Evolutionary conservation across 2,329 filamentous ascomycete genomes (phyloP).

Genomic region (Colletotrichum sp.): DNA sequence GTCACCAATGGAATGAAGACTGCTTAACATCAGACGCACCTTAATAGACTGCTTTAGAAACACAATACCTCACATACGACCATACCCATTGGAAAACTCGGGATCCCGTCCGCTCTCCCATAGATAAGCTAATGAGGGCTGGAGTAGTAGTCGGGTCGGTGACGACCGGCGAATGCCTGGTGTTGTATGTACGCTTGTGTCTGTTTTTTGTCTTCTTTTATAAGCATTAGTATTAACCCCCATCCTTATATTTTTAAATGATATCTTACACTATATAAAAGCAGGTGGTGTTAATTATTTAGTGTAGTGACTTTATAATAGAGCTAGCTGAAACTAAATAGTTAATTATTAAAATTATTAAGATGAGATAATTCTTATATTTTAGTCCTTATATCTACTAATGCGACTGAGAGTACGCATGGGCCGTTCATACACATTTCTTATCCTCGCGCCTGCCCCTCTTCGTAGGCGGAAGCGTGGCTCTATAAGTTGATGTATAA

Average conservation of each 20-base stretch:
- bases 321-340: not conserved
- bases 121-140: not conserved
- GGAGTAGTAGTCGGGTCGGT: not conserved
- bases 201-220: not conserved
- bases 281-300: not conserved
- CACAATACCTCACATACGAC: not conserved
- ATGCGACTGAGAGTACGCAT: not conserved
- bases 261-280: not conserved
- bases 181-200: not conserved
- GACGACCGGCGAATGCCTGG: not conserved
- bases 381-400: not conserved
- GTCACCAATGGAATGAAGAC: not conserved
- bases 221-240: too few relatives aligned
- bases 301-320: not conserved
- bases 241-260: too few relatives aligned
- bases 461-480: not conserved
- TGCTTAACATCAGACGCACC: not conserved
- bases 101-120: conserved; percentile 3
- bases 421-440: not conserved
- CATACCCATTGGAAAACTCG: not conserved
- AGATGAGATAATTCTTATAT: not conserved
- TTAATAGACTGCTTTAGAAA: not conserved
- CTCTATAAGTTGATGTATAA: not conserved
- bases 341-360: not conserved
- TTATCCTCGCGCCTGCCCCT: not conserved